Percentiles rank a stretch among this genome's conserved stretches.
These are phyloP conservation scores for Colletotrichum lindemuthianum DNA, from an alignment of 2,329 filamentous ascomycete genomes.

Conservation along the genomic window DNA sequence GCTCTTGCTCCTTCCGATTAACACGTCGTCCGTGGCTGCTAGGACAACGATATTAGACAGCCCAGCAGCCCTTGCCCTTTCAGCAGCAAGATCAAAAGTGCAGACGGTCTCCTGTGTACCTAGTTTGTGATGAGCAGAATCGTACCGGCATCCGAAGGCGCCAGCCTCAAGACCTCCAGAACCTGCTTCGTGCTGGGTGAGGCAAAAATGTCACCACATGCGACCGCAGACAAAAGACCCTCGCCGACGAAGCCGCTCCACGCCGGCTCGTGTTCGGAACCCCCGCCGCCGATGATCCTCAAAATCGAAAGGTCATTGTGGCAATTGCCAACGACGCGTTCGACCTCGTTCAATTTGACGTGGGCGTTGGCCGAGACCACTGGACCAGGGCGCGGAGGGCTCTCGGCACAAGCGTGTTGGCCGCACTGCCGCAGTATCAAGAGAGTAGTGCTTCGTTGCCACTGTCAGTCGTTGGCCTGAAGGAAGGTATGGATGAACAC, in stretches of 20 bases:
- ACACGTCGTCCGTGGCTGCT: conserved; percentile 78
- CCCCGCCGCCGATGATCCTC: conserved; percentile 72
- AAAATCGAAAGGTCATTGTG: conserved; percentile 40
- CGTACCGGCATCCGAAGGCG: conserved; percentile 72
- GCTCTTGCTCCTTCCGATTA: conserved; percentile 71
- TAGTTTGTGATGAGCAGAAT: conserved; percentile 81
- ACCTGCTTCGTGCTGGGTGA: conserved; percentile 80
- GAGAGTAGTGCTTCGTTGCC: conserved; percentile 39
- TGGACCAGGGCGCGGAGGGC: conserved; percentile 39
- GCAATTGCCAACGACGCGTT: conserved; percentile 53
- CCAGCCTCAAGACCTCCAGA: conserved; percentile 69
- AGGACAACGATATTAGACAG: conserved; percentile 75
- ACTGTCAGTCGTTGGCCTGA: conserved; percentile 1
- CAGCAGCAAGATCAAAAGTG: conserved; percentile 81
- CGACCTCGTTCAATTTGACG: conserved; percentile 54
- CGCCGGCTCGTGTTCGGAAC: conserved; percentile 77
- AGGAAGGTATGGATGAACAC: not conserved
- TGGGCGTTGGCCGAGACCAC: conserved; percentile 39
- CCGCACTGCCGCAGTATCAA: conserved; percentile 35
- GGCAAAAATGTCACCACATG: conserved; percentile 80
- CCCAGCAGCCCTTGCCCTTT: conserved; percentile 72
- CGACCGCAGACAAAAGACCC: conserved; percentile 74
- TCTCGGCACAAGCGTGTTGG: conserved; percentile 41
- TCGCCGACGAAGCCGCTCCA: conserved; percentile 78
- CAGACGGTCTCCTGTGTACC: conserved; percentile 76